Conservation (phyloP, 2,329 filamentous ascomycete genomes). For the Monilinia polystroma region DNA sequence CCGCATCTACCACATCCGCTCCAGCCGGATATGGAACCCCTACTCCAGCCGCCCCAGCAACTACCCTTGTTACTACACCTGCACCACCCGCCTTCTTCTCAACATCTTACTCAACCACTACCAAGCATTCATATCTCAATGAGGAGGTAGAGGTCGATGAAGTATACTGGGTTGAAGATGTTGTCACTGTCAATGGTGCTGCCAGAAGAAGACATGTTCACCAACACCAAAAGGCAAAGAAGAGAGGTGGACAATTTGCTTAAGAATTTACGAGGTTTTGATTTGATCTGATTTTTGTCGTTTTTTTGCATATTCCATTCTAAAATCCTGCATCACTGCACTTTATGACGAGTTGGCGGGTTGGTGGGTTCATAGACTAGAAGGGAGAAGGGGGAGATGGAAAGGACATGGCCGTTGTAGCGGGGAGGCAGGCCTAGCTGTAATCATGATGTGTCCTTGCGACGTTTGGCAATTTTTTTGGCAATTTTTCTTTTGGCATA, state of each 20-base stretch:
- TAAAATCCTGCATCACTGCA: not conserved
- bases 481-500: not conserved
- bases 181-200: constrained; percentile 40
- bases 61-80: constrained; percentile 27
- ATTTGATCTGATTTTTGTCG: not conserved
- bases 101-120: constrained; percentile 53
- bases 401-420: not conserved
- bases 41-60: constrained; percentile 30
- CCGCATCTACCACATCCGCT: not conserved
- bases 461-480: not conserved
- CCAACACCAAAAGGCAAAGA: constrained; percentile 14
- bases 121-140: constrained; percentile 41
- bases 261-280: constrained; percentile 6
- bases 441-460: not conserved
- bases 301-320: constrained; percentile 4
- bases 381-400: too few species aligned
- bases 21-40: constrained; percentile 19
- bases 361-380: not conserved
- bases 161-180: constrained; percentile 56
- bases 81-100: constrained; percentile 42
- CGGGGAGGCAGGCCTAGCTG: constrained; percentile 1
- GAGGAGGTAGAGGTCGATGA: constrained; percentile 47
- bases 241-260: constrained; percentile 10
- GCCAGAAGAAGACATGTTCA: constrained; percentile 21
- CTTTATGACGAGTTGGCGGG: not conserved